Evolutionary conservation across 2,329 filamentous ascomycete species (phyloP), one percentile per base, ranked within the genome.

Genomic region (Allantophomopsis lycopodina): DNA sequence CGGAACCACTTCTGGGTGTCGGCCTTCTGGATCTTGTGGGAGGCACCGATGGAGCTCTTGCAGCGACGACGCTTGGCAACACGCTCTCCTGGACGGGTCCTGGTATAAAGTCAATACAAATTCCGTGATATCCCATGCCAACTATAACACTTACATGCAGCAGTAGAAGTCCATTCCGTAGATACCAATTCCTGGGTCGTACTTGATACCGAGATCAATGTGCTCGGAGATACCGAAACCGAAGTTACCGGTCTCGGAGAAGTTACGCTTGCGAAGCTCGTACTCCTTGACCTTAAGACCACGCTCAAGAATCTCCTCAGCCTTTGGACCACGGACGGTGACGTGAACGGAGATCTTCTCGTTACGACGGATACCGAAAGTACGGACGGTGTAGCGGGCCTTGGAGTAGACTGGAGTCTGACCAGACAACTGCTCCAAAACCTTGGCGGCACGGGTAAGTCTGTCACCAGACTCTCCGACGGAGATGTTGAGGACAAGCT

Each of bases 201-300:
- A 95, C 82, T 98, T 98, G 85, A 98, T 98, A 62, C 91, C 91
- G 60, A 98, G 78, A 79, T 98, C 91, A 71, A 98, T 98, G 83
- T 98, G 91, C 76, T 98, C 91, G 73, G 77, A 87, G 76, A 98
- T 98, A 76, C 91, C 91, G 79, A 98, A 98, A 58, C 91, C 91
- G 66, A 98, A 98, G 83, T 95, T 94, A 66, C 91, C 91, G 54
- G 89, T 96, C 79, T 94, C 86, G 64, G 82, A 89, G 83, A 98
- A 98, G 85, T 98, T 98, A 71, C 84, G 83, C 80, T 91, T 94
- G 73, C 86, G 83, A 60, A 98, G 77, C 71, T 98, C 91, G 76
- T 98, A 98, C 74, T 98, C 91, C 87, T 98, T 98, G 80, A 98
- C 91, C 83, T 98, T 98, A 66, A 98, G 83, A 66, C 91, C 91